Base-by-base conservation (phyloP, 345 rosid genomes). In the Xanthoceras sorbifolium region DNA sequence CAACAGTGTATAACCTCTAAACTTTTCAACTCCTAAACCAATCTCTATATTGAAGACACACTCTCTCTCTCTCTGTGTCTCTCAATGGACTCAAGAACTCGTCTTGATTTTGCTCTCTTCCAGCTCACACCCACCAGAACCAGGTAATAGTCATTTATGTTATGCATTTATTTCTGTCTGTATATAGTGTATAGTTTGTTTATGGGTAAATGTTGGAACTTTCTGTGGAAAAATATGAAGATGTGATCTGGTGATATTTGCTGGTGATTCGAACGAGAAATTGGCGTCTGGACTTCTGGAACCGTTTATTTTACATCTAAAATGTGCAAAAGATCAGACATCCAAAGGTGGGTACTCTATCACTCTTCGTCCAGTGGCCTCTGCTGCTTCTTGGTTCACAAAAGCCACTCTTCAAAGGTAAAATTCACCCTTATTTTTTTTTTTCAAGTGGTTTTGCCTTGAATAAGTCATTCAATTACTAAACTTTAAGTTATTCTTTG, bases 71-170 rank as follows among this genome's bases (percentile, higher is more conserved):
- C 60, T 78, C 40, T 68, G 52, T 72, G 77, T 36, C 70, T 73
- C 23, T 73, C 59, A 15, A 96, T 96, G 99, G 99, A 96, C 79
- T 84, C 94, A 4, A 87, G 89, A 77, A 89, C 93, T 62, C 86
- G 89, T 80, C 91, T 96, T 77, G 98, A 93, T 69, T 86, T 90
- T 84, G 97, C 82, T 81, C 89, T 96, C 77, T 96, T 96, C 74
- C 99, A 93, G 76, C 97, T 96, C 85, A 93, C 99, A 52, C 98
- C 98, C 64, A 96, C 99, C 62, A 92, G 97, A 82, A 96, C 98
- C 83, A 96, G 99, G 99, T 96, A 88, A 32, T 44, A 22, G 48
- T 29, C 12, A 23, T 44, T 6, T 74, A 46, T n/a, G 4, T 23
- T 54, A 14, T 48, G 9, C 9, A 64, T 64, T 14, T 67, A n/a